Evolutionary conservation across 1,284 basidiomycete species (phyloP), one percentile per base, ranked within the genome.

Genomic region (Sanghuangporus baumii): DNA sequence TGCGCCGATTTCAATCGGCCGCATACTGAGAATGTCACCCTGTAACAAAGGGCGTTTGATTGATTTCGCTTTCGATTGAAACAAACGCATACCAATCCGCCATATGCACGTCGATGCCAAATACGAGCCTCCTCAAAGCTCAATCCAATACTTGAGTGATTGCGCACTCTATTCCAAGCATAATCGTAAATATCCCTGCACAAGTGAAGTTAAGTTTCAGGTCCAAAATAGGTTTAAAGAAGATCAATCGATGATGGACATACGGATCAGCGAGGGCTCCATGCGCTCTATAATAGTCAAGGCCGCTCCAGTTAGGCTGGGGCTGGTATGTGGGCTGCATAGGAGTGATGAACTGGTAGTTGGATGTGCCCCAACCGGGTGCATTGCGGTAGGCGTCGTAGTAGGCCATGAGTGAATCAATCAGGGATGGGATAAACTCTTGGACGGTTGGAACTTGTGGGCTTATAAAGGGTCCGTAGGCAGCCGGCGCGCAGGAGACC

Each of bases 211-310:
- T 57, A 36, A 65, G 65, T 47, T 59, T 61, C 37, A 23, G 20
- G 26, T 66, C 57, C 63, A 62, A 65, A 64, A 68, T 66, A 64
- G 62, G 41, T 40, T 59, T 34, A 23, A 18, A 34, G 55, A 41
- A 47, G n/a, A 37, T 48, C 48, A 37, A 12, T 38, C 57, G 58
- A 16, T 50, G 12, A 48, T 60, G 56, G 26, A 48, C 84, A 78
- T 71, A 87, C 85, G 79, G 76, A 71, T 87, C 83, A 55, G 79
- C 75, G 67, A 76, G 79, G 55, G 73, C 69, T 34, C 83, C 81
- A 69, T 86, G 84, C 14, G 86, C 85, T 50, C 79, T 78, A 73
- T 83, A 87, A 70, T 79, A 88, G 68, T 88, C 84, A 62, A 75
- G 67, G 16, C 85, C 85, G 60, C 78, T 74, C 85, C 86, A 86